Base-by-base conservation (phyloP, 495 filamentous ascomycete species). In the Neurospora sp. region DNA sequence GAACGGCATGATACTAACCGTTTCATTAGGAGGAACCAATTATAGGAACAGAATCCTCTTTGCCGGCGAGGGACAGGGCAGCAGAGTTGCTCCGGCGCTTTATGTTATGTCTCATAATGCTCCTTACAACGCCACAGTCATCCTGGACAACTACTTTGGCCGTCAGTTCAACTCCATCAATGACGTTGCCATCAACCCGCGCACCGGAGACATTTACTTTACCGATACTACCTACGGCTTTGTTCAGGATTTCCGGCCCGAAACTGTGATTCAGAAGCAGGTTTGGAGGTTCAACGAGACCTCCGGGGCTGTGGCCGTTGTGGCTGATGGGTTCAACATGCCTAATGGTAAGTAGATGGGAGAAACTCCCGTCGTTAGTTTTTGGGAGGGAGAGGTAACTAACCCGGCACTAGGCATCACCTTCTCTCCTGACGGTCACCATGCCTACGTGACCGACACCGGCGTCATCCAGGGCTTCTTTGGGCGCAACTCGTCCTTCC, bases 161-260 rank as follows among this genome's bases (percentile, higher is more conserved):
- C 84, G 88, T 27, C 86, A 87, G 39, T 90, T 91, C 80, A 90
- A 89, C 74, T 88, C 87, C 14, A 81, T 90, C 35, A 90, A 90
- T 72, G 89, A 91, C 77, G 83, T 87, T 0, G 82, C 84, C 6
- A 82, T 91, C 70, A 79, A 85, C 74, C 83, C 83, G 2, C 75
- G 73, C 11, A 90, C 88, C 75, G 85, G 86, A 6, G 83, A 86
- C 18, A 80, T 91, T 39, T 91, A 90, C 83, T 91, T 91, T 73
- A 91, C 89, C 1, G 89, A 91, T 77, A 88, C 88, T 1, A 83
- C 82, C n/a, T 91, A 91, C 74, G 89, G 89, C 10, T 83, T 82
- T 71, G 82, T 88, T 41, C 87, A 91, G 74, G 85, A 88, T 6
- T 90, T 88, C 79, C 83, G 89, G 16, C 87, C 85, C 1, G 71